A percentile compares a stretch with the other conserved stretches of the same genome.
phyloP scores from a whole-genome alignment of 257 asterid genomes.

The Lantana camara region DNA sequence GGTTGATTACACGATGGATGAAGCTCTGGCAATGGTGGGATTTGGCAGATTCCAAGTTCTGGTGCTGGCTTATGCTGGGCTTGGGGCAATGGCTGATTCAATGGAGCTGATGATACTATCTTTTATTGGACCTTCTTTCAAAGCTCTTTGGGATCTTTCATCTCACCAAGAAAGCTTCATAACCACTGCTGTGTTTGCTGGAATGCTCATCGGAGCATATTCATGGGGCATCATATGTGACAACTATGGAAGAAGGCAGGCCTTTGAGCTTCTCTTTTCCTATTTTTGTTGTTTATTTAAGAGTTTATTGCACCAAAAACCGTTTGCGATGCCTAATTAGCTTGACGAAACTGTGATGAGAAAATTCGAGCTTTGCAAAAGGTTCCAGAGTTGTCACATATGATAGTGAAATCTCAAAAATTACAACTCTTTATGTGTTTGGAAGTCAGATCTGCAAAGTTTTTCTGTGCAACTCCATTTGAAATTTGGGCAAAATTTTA shows the following conservation, averaged over 20 bases:
- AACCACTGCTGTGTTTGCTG: constrained; percentile 74
- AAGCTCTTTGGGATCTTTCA: constrained; percentile 69
- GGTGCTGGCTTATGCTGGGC: constrained; percentile 72
- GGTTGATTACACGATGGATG: constrained; percentile 58
- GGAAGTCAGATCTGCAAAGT: too few species aligned
- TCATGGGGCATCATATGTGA: constrained; percentile 72
- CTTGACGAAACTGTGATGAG: too few species aligned
- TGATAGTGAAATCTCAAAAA: too few species aligned
- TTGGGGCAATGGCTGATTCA: constrained; percentile 73
- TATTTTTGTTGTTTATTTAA: background rate
- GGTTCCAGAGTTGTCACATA: too few species aligned
- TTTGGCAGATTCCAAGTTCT: constrained; percentile 70
- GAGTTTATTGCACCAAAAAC: too few species aligned
- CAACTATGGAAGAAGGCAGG: constrained; percentile 73
- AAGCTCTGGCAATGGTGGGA: constrained; percentile 69
- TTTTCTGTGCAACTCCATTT: too few species aligned
- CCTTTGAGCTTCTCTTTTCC: constrained; percentile 4
- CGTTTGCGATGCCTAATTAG: too few species aligned
- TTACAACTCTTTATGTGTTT: too few species aligned
- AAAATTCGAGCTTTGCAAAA: too few species aligned
- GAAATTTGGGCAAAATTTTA: too few species aligned
- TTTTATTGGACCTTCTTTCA: constrained; percentile 73
- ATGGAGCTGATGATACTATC: constrained; percentile 85
- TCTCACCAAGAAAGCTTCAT: constrained; percentile 61
- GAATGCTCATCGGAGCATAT: constrained; percentile 84